A percentile compares a stretch with the other conserved stretches of the same genome.
These are phyloP conservation scores for Penicillium sp. DNA, from an alignment of 2,329 filamentous ascomycete species.

Conservation along the genomic window DNA sequence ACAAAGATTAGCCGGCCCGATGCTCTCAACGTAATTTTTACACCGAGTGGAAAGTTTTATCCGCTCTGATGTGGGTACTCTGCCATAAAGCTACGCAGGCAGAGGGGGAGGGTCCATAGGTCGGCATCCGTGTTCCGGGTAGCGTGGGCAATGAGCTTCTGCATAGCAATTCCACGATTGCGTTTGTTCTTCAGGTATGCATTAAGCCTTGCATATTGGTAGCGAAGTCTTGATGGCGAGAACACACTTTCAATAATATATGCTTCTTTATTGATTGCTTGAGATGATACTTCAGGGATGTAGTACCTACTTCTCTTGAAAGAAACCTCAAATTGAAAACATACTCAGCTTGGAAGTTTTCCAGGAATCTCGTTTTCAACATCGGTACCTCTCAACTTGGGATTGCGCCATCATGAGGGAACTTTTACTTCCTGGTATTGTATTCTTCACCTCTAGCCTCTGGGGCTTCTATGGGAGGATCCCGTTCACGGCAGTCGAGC, in stretches of 20 bases:
- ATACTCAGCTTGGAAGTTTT: background rate
- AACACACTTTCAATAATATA: background rate
- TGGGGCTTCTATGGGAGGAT: slow-evolving; percentile 21
- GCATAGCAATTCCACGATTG: background rate
- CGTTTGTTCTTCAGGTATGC: background rate
- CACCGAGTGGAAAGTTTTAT: background rate
- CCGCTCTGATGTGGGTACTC: background rate
- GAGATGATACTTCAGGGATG: background rate
- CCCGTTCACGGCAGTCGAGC: slow-evolving; percentile 20
- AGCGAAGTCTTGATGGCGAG: background rate
- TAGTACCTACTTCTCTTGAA: background rate
- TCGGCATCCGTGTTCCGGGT: background rate
- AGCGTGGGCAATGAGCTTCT: background rate
- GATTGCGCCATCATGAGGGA: slow-evolving; percentile 15
- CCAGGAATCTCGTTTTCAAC: background rate
- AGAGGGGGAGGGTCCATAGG: background rate
- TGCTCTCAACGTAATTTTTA: background rate
- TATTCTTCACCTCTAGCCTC: slow-evolving; percentile 20
- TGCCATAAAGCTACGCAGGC: background rate
- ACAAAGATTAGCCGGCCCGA: background rate
- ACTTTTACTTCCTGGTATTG: slow-evolving; percentile 12
- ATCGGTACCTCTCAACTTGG: no score
- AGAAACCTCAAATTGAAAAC: background rate
- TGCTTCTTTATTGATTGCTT: background rate
- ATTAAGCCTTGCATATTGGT: no score